Conservation (phyloP, 2,329 filamentous ascomycete genomes). For the Eutypa lata region DNA sequence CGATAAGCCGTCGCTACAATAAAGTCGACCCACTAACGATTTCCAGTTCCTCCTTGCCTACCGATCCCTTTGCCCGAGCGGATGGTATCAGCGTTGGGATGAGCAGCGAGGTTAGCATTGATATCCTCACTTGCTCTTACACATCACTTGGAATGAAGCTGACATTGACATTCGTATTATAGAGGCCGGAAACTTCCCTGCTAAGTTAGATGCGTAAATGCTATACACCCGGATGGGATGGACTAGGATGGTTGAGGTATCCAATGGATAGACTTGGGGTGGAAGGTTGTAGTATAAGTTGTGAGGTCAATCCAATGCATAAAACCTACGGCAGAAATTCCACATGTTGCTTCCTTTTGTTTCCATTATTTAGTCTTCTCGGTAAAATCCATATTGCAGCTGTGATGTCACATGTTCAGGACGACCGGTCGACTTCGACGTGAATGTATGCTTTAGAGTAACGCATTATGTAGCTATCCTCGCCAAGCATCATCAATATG, state of each 20-base stretch:
- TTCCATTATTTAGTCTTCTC: no score
- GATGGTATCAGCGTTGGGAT: constrained; percentile 94
- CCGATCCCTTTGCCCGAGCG: constrained; percentile 93
- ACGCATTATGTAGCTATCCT: no score
- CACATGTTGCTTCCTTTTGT: not conserved
- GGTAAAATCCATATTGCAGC: no score
- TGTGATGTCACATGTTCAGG: no score
- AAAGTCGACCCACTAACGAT: constrained; percentile 17
- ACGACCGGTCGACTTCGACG: no score
- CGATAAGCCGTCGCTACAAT: not conserved
- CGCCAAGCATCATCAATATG: no score
- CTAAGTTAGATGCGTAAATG: constrained; percentile 57
- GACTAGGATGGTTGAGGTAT: constrained; percentile 3
- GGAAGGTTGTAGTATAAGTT: constrained; percentile 25
- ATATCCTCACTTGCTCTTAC: constrained; percentile 4
- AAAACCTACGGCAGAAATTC: constrained; percentile 13
- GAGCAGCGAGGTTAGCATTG: constrained; percentile 80
- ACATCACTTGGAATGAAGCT: constrained; percentile 7
- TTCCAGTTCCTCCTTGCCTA: constrained; percentile 91
- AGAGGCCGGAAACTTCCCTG: constrained; percentile 69
- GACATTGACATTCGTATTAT: constrained; percentile 22
- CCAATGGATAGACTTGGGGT: constrained; percentile 8
- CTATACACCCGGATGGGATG: not conserved
- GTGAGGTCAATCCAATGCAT: constrained; percentile 19
- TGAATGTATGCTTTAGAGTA: no score